phyloP scores from a whole-genome alignment of 192 early-diverging fungal species.

The Spinellus fusiger region DNA sequence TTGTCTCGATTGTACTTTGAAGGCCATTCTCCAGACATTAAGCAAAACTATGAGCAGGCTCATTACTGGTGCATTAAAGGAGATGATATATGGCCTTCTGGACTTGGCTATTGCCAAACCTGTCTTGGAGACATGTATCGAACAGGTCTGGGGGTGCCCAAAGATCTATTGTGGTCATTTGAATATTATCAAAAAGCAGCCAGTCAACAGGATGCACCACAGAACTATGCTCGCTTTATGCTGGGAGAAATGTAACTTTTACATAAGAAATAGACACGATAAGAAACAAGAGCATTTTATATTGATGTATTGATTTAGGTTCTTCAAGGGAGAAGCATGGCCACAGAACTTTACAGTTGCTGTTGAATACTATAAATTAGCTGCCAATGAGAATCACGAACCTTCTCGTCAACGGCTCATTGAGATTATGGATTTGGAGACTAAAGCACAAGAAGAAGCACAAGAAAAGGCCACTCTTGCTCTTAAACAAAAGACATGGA shows the following conservation, averaged over 20 bases:
- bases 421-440: background rate
- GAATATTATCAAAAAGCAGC: conserved; percentile 31
- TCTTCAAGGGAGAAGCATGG: conserved; percentile 16
- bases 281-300: background rate
- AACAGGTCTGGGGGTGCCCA: conserved; percentile 19
- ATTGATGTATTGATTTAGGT: background rate
- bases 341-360: conserved; percentile 9
- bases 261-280: background rate
- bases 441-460: background rate
- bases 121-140: conserved; percentile 27
- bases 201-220: conserved; percentile 30
- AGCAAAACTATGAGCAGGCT: conserved; percentile 19
- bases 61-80: conserved; percentile 24
- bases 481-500: background rate
- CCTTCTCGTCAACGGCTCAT: conserved; percentile 2
- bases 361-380: conserved; percentile 15
- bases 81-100: conserved; percentile 30
- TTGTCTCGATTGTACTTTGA: conserved; percentile 22
- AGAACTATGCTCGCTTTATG: conserved; percentile 28
- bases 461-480: background rate
- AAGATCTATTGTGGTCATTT: conserved; percentile 18
- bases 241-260: conserved; percentile 30
- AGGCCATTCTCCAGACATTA: conserved; percentile 6
- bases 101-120: conserved; percentile 30
- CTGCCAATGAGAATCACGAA: conserved; percentile 14